Conservation (phyloP, 495 filamentous ascomycete genomes). For the Aspergillus biplanus region DNA sequence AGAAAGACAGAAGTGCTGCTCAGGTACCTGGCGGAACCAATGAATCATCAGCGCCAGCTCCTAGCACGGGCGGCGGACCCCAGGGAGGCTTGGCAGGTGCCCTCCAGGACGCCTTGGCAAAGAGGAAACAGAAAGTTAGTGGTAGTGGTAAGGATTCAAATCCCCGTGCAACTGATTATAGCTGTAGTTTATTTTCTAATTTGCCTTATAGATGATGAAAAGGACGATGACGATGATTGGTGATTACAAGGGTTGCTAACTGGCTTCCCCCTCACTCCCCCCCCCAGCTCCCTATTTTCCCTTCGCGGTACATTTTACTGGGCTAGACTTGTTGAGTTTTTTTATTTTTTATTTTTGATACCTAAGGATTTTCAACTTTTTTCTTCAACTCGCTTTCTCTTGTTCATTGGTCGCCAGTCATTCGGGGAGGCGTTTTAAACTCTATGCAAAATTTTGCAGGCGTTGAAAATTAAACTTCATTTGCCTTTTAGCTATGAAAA, state of each 20-base stretch:
- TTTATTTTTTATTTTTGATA: slow-evolving; percentile 21
- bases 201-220: slow-evolving; percentile 69
- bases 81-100: slow-evolving; percentile 78
- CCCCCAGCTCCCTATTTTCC: neutral
- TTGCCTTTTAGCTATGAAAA: neutral
- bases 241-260: slow-evolving; percentile 49
- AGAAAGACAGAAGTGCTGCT: slow-evolving; percentile 79
- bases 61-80: slow-evolving; percentile 56
- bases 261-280: slow-evolving; percentile 22
- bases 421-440: slow-evolving; percentile 15
- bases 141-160: slow-evolving; percentile 75
- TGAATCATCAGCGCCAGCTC: slow-evolving; percentile 51
- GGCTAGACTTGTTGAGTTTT: slow-evolving; percentile 13
- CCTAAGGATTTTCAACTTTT: slow-evolving; percentile 19
- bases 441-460: slow-evolving; percentile 12
- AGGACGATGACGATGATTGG: slow-evolving; percentile 79
- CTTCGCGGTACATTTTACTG: slow-evolving; percentile 1
- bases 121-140: slow-evolving; percentile 87
- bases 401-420: slow-evolving; percentile 20
- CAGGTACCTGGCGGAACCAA: slow-evolving; percentile 61
- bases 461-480: slow-evolving; percentile 5
- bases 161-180: neutral
- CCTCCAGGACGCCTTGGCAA: slow-evolving; percentile 72
- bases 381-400: neutral
- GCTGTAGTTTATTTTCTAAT: slow-evolving; percentile 21